Evolutionary conservation across 352 stramenopile genomes (phyloP), one percentile per base, ranked within the genome.

Genomic region (Pythium grandisporangium): DNA sequence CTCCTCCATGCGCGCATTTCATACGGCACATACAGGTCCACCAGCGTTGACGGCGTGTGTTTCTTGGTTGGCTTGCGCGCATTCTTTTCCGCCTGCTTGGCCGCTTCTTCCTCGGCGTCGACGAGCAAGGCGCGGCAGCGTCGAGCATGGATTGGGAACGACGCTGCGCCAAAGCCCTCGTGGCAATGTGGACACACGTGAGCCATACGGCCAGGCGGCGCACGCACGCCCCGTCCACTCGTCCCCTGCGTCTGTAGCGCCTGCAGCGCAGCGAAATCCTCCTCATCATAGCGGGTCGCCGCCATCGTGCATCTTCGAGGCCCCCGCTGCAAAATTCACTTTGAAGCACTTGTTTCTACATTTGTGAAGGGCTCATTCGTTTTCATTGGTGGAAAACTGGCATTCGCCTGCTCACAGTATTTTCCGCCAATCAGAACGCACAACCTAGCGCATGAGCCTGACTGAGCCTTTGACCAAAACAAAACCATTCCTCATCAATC

Each of bases 101-200:
- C 16, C 13, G 33, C 58, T 22, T 66, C 58, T 1, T 39, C 30
- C 30, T 68, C 58, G 1, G 42, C 51, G 17, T 58, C 40, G 19
- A 58, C 48, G 8, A 66, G 47, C 35, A 75, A 47, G 11, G 69
- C 58, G 14, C 74, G 74, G 42, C 74, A 88, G 12, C 71, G 69
- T 14, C 58, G 55, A 6, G 79, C 40, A 40, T 88, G 74, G 53
- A 88, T 88, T 23, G 60, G 21, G 26, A 88, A 49, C 12, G 74
- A 88, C 14, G 69, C 64, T 16, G 60, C 67, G 4, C 74, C 63
- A 21, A 84, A 85, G 6, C 56, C 70, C 39, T 75, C 44, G 32
- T 45, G 54, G 42, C 74, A 88, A 35, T 83, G 65, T 12, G 74
- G 71, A 57, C 74, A 88, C 14, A 25, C 45, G 33, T 38, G 37